These are phyloP conservation scores for Rhizomucor miehei DNA, from an alignment of 371 early-diverging fungal species.

Conservation along the genomic window DNA sequence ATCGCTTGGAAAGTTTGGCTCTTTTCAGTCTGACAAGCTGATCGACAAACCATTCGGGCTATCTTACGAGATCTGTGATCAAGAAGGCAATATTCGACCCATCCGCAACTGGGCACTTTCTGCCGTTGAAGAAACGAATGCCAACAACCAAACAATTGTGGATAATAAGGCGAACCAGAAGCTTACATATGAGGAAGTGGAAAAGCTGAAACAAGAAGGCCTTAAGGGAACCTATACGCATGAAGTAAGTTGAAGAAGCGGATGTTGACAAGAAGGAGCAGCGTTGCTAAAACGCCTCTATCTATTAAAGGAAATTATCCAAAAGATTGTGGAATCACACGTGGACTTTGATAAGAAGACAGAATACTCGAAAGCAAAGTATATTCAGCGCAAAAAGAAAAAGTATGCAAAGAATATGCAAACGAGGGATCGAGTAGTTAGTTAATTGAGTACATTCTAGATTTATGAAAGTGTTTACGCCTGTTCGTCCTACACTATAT, in stretches of 20 bases:
- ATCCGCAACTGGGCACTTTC: slow-evolving; percentile 33
- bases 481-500: slow-evolving; percentile 74
- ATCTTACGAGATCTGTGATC: slow-evolving; percentile 78
- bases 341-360: slow-evolving; percentile 88
- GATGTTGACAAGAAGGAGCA: not conserved
- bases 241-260: slow-evolving; percentile 22
- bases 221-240: slow-evolving; percentile 65
- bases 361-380: slow-evolving; percentile 94
- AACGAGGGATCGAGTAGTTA: too few relatives aligned
- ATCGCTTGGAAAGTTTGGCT: slow-evolving; percentile 92
- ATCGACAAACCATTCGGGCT: slow-evolving; percentile 83
- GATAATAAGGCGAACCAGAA: slow-evolving; percentile 78
- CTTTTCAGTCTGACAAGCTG: slow-evolving; percentile 72
- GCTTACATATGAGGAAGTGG: slow-evolving; percentile 82
- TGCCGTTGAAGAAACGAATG: slow-evolving; percentile 68
- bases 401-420: slow-evolving; percentile 51
- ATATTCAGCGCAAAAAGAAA: slow-evolving; percentile 87
- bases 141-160: slow-evolving; percentile 81
- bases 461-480: slow-evolving; percentile 84
- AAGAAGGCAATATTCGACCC: slow-evolving; percentile 48
- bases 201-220: slow-evolving; percentile 72
- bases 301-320: slow-evolving; percentile 63
- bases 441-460: slow-evolving; percentile 21
- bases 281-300: not conserved
- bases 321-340: slow-evolving; percentile 80